Conservation (phyloP, 2,329 filamentous ascomycete species). For the Alternaria arborescens region DNA sequence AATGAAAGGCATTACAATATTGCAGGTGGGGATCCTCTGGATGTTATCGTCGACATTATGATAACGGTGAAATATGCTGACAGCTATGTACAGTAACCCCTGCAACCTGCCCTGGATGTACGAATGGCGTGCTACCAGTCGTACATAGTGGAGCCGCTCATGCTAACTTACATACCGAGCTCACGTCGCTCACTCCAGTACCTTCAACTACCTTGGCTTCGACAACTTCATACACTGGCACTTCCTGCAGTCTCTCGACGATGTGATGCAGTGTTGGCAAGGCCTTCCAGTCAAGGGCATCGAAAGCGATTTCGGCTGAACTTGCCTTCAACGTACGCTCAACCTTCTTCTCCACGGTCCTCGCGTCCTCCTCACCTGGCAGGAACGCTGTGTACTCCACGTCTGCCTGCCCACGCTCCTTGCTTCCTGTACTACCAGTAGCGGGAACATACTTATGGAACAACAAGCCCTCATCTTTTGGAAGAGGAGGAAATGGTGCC, state of each 20-base stretch:
- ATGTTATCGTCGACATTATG: background rate
- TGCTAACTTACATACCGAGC: constrained; percentile 30
- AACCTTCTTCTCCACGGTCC: constrained; percentile 45
- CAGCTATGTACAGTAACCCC: background rate
- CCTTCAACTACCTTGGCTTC: constrained; percentile 65
- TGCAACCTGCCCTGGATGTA: background rate
- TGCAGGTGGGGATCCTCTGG: background rate
- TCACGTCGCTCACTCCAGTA: constrained; percentile 61
- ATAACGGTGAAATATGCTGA: background rate
- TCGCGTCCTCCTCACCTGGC: constrained; percentile 43
- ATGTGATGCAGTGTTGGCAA: constrained; percentile 70
- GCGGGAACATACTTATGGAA: constrained; percentile 66
- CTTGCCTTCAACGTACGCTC: constrained; percentile 49
- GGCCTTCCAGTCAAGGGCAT: constrained; percentile 61
- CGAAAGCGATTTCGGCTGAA: constrained; percentile 59
- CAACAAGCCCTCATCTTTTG: constrained; percentile 60
- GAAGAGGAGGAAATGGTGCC: constrained; percentile 4
- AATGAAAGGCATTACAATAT: constrained; percentile 6
- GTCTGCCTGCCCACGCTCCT: constrained; percentile 60
- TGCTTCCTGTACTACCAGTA: constrained; percentile 54
- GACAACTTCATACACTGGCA: constrained; percentile 66
- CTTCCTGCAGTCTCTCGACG: constrained; percentile 59
- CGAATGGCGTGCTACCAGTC: background rate
- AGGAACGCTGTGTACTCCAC: constrained; percentile 62
- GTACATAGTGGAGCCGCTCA: background rate